These are phyloP conservation scores for Aspergillus glaucus DNA, from an alignment of 2,329 filamentous ascomycete species.

Conservation along the genomic window DNA sequence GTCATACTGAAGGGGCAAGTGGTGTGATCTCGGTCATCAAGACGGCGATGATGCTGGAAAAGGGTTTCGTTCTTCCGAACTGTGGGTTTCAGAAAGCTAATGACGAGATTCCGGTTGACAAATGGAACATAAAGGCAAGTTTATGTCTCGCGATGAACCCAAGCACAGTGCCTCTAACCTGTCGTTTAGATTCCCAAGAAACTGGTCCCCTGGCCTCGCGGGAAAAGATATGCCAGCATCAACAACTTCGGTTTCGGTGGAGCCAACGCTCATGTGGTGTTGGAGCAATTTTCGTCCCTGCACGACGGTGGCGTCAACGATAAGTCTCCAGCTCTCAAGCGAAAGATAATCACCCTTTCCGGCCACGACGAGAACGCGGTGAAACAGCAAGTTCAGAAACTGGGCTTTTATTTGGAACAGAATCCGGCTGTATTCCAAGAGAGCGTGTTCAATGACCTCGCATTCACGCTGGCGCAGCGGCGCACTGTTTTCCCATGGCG, in stretches of 20 bases:
- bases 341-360: conserved; percentile 19
- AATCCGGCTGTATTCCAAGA: conserved; percentile 17
- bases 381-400: conserved; percentile 16
- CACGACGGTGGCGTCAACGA: conserved; percentile 7
- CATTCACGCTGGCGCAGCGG: conserved; percentile 20
- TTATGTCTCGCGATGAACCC: background rate
- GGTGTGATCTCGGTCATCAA: conserved; percentile 28
- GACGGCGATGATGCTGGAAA: conserved; percentile 20
- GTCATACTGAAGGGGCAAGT: conserved; percentile 23
- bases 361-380: conserved; percentile 22
- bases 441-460: conserved; percentile 18
- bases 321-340: conserved; percentile 9
- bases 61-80: conserved; percentile 19
- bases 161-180: conserved; percentile 2
- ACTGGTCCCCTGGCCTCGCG: conserved; percentile 19
- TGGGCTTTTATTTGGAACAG: conserved; percentile 20
- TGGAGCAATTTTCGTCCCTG: conserved; percentile 11
- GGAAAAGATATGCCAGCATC: conserved; percentile 19
- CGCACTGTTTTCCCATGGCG: conserved; percentile 21
- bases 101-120: conserved; percentile 18
- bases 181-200: background rate
- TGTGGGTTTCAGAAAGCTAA: conserved; percentile 23
- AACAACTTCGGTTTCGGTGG: conserved; percentile 26
- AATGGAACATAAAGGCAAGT: conserved; percentile 14
- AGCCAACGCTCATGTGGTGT: conserved; percentile 23